phyloP scores from a whole-genome alignment of 192 early-diverging fungal species.

The Mortierella hygrophila region DNA sequence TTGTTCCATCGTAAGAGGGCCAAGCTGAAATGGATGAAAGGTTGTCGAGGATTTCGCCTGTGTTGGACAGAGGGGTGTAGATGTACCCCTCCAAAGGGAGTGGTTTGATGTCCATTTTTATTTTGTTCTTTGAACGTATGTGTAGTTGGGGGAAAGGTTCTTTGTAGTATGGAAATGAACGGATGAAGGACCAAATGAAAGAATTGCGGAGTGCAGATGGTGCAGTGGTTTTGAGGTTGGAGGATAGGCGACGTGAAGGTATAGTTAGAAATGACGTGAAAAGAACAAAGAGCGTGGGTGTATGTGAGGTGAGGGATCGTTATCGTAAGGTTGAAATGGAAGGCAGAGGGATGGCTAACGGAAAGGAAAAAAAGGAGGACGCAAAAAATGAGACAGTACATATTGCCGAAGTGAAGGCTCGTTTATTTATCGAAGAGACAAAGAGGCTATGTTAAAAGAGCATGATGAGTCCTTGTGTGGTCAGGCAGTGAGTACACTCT shows the following conservation, averaged over 20 bases:
- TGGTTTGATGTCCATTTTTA: constrained; percentile 31
- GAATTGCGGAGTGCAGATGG: not conserved
- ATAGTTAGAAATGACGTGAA: too few relatives aligned
- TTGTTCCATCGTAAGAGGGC: constrained; percentile 21
- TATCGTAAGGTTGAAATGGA: too few relatives aligned
- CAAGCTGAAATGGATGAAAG: constrained; percentile 17
- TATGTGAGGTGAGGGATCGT: too few relatives aligned
- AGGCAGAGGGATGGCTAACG: too few relatives aligned
- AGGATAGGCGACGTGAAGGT: not conserved
- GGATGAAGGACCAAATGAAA: not conserved
- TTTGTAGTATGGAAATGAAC: constrained; percentile 9
- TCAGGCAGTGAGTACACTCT: too few relatives aligned
- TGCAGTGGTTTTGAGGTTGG: not conserved
- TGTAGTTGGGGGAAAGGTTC: not conserved
- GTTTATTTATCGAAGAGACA: too few relatives aligned
- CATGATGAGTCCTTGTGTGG: too few relatives aligned
- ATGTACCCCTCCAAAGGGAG: constrained; percentile 10
- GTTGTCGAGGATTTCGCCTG: not conserved
- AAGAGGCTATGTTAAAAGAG: too few relatives aligned
- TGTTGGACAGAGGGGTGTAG: constrained; percentile 19
- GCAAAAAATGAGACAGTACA: too few relatives aligned
- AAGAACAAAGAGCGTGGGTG: too few relatives aligned
- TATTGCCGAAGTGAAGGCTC: too few relatives aligned
- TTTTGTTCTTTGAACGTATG: constrained; percentile 11
- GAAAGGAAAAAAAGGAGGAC: too few relatives aligned